Evolutionary conservation across 371 early-diverging fungal species (phyloP).

Genomic region (Rhizomucor pusillus): DNA sequence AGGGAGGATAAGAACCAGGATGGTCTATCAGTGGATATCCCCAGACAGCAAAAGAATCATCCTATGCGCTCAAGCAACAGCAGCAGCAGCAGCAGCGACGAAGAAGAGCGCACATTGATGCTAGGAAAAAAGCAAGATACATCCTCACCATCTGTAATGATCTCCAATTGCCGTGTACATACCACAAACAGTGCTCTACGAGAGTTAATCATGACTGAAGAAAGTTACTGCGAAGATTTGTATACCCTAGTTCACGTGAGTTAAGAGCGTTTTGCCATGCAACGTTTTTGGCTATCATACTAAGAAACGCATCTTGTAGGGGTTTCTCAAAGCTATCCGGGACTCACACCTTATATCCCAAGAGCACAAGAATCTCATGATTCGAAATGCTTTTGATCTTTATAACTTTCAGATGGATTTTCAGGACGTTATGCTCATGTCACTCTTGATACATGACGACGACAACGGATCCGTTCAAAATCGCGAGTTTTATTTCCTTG

Average conservation of each 20-base stretch:
- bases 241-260: constrained; percentile 36
- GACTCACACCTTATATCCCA: constrained; percentile 18
- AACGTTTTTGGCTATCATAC: not conserved
- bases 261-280: not conserved
- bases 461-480: not conserved
- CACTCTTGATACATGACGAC: too few relatives aligned
- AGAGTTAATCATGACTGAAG: constrained; percentile 43
- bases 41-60: not conserved
- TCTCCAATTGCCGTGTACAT: not conserved
- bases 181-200: constrained; percentile 14
- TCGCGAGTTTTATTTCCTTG: constrained; percentile 5
- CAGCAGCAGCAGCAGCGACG: constrained; percentile 1
- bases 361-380: constrained; percentile 18
- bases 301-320: constrained; percentile 10
- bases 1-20: not conserved
- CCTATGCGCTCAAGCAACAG: not conserved
- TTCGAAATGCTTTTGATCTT: constrained; percentile 29
- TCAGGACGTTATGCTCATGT: constrained; percentile 12
- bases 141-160: too few relatives aligned
- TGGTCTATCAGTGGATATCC: not conserved
- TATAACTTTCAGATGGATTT: constrained; percentile 23
- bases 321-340: constrained; percentile 29
- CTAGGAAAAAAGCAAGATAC: too few relatives aligned
- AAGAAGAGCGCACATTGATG: too few relatives aligned
- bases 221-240: constrained; percentile 30